Evolutionary conservation across 768 basidiomycete genomes (phyloP).

Genomic region (Gloeopeniophorella convolvens): DNA sequence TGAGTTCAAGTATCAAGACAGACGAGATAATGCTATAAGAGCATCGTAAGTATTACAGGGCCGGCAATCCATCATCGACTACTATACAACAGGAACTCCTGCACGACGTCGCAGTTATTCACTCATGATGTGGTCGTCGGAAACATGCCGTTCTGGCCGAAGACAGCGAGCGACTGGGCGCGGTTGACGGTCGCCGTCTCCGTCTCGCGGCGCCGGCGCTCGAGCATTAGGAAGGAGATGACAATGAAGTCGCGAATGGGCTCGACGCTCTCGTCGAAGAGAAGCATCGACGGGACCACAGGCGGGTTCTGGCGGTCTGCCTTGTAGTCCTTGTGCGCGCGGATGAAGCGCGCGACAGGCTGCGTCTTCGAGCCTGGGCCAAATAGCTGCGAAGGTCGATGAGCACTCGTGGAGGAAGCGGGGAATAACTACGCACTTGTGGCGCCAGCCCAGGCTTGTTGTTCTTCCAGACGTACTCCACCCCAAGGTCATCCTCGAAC

Average conservation of each 20-base stretch:
- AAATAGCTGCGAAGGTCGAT: conserved; percentile 4
- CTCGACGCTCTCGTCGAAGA: conserved; percentile 15
- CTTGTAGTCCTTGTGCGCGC: conserved; percentile 8
- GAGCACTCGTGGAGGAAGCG: not conserved
- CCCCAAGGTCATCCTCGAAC: conserved; percentile 12
- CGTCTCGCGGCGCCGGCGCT: conserved; percentile 18
- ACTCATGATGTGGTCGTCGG: not conserved
- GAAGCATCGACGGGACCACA: conserved; percentile 15
- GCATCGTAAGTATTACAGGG: too few relatives aligned
- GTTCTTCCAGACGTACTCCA: conserved; percentile 16
- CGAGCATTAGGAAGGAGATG: conserved; percentile 18
- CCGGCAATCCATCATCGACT: too few relatives aligned
- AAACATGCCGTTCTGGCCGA: not conserved
- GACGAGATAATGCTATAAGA: too few relatives aligned
- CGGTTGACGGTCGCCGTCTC: conserved; percentile 6
- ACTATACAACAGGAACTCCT: too few relatives aligned
- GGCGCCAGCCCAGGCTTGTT: conserved; percentile 12
- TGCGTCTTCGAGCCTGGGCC: conserved; percentile 15
- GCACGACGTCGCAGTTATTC: too few relatives aligned
- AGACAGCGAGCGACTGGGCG: not conserved
- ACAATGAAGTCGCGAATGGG: conserved; percentile 14
- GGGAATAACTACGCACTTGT: conserved; percentile 3
- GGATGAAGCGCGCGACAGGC: conserved; percentile 20
- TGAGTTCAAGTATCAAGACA: too few relatives aligned
- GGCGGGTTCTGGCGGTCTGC: conserved; percentile 8